phyloP scores from a whole-genome alignment of 2,329 filamentous ascomycete species.

The Lachnellula arida region DNA sequence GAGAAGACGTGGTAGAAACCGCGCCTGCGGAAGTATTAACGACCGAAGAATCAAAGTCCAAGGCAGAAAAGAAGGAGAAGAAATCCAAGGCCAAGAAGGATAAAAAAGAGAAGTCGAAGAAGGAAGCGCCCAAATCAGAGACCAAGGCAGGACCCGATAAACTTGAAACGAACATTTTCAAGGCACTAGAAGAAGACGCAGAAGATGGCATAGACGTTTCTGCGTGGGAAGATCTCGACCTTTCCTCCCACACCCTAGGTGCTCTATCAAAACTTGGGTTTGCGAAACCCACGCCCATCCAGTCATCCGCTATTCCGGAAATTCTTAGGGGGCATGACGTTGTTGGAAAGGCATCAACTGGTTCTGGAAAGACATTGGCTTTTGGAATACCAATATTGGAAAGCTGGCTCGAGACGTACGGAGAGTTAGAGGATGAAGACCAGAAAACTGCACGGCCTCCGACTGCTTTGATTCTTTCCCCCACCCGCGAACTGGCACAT shows the following conservation, averaged over 20 bases:
- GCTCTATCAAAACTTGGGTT: conserved; percentile 79
- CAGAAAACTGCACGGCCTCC: conserved; percentile 44
- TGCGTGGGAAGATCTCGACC: conserved; percentile 68
- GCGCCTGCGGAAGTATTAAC: conserved; percentile 25
- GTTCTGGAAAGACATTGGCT: conserved; percentile 92
- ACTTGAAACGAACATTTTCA: conserved; percentile 25
- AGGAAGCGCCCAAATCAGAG: conserved; percentile 32
- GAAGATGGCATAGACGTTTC: conserved; percentile 67
- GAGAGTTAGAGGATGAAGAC: conserved; percentile 37
- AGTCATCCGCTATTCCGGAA: conserved; percentile 72
- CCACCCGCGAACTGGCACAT: conserved; percentile 89
- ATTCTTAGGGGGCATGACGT: conserved; percentile 83
- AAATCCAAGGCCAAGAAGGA: conserved; percentile 18
- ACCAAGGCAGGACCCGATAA: conserved; percentile 30
- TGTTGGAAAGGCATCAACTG: conserved; percentile 92
- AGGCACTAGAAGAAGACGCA: conserved; percentile 48
- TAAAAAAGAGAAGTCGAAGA: conserved; percentile 20
- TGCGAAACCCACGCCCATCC: conserved; percentile 74
- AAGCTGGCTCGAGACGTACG: conserved; percentile 58
- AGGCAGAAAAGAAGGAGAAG: conserved; percentile 28
- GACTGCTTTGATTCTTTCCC: conserved; percentile 77
- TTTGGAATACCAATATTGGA: conserved; percentile 94
- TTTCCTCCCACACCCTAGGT: conserved; percentile 68
- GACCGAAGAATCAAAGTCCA: conserved; percentile 19
- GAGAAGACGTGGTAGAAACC: conserved; percentile 38